These are phyloP conservation scores for Candolleomyces eurysporus DNA, from an alignment of 768 basidiomycete species.

Conservation along the genomic window DNA sequence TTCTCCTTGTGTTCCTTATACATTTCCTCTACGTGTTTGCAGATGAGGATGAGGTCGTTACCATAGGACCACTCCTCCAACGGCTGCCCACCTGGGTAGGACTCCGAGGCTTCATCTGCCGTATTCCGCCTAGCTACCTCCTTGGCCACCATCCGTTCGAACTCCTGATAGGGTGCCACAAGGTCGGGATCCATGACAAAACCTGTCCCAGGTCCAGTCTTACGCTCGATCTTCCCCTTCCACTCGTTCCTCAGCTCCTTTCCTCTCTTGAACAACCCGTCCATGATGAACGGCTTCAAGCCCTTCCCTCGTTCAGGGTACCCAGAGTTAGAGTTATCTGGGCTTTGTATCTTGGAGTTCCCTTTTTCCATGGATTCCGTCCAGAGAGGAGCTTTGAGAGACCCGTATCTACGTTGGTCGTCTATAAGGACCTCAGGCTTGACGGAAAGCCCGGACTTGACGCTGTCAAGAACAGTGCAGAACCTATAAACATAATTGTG, in stretches of 20 bases:
- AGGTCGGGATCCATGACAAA: constrained; percentile 27
- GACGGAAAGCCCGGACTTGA: constrained; percentile 58
- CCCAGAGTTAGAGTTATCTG: constrained; percentile 10
- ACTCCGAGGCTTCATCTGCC: no score
- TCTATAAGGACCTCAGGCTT: constrained; percentile 23
- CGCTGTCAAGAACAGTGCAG: constrained; percentile 54
- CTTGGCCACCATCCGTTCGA: no score
- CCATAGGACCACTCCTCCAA: no score
- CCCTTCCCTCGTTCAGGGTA: constrained; percentile 19
- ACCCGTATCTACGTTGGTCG: constrained; percentile 15
- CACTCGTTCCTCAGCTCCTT: constrained; percentile 18
- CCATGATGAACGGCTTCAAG: constrained; percentile 43
- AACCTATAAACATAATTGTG: constrained; percentile 27
- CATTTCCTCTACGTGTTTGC: no score
- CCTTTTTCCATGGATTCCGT: constrained; percentile 23
- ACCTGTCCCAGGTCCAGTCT: constrained; percentile 15
- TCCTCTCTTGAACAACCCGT: constrained; percentile 29
- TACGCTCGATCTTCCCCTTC: constrained; percentile 24
- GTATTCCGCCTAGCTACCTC: no score
- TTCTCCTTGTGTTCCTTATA: no score
- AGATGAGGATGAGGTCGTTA: no score
- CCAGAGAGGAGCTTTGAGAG: constrained; percentile 24
- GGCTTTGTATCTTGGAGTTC: constrained; percentile 15
- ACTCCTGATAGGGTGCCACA: constrained; percentile 18
- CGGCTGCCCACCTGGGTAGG: no score